Percentiles rank a stretch among this genome's conserved stretches.
Conservation (phyloP, 345 rosid species). For the Brassica incana region DNA sequence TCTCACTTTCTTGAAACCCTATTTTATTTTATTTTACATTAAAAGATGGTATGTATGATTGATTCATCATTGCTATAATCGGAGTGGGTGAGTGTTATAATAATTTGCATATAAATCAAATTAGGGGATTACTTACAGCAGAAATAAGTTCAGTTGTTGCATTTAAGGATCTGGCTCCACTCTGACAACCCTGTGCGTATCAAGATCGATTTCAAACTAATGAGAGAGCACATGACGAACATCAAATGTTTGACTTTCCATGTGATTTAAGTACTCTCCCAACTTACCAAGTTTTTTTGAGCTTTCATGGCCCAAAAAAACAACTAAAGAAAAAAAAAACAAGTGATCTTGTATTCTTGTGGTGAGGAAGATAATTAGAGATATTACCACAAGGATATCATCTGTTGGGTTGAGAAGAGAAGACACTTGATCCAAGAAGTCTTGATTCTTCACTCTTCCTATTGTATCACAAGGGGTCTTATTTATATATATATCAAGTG, state of each 20-base stretch:
- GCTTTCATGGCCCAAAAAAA: background rate
- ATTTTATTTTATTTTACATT: background rate
- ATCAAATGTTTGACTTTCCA: background rate
- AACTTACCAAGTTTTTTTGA: background rate
- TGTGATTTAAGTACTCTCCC: background rate
- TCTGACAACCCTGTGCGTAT: conserved; percentile 69
- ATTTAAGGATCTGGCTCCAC: conserved; percentile 77
- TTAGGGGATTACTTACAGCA: conserved; percentile 48
- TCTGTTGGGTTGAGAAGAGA: conserved; percentile 28
- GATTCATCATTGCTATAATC: background rate
- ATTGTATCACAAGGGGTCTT: background rate
- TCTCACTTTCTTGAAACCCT: conserved; percentile 75
- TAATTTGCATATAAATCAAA: background rate
- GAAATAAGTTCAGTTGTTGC: conserved; percentile 64
- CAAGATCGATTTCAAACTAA: background rate
- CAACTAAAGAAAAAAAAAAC: background rate
- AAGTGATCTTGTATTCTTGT: background rate
- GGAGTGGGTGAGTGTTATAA: background rate
- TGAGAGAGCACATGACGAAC: background rate
- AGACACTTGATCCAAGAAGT: conserved; percentile 38
- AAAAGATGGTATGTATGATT: background rate
- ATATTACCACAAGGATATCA: conserved; percentile 40
- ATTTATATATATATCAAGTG: background rate
- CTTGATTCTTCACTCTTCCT: conserved; percentile 43
- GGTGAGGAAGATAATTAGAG: conserved; percentile 1